A percentile compares a stretch with the other conserved stretches of the same genome.
Conservation (phyloP, 2,329 filamentous ascomycete genomes). For the Dothistroma septosporum region DNA sequence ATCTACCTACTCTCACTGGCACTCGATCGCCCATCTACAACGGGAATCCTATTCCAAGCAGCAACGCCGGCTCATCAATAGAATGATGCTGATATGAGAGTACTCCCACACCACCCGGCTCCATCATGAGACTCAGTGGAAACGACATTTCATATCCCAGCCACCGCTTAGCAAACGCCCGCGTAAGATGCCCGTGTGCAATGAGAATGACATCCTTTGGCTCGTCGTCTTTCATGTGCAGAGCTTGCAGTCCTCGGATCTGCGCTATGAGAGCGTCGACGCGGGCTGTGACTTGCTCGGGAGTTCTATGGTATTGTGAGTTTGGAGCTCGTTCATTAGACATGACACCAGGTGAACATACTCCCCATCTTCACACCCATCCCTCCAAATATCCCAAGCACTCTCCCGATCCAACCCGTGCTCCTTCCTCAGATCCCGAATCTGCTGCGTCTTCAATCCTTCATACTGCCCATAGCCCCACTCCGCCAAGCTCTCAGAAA, state of each 20-base stretch:
- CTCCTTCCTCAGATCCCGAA: slow-evolving; percentile 56
- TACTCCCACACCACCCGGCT: slow-evolving; percentile 78
- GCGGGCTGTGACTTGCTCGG: slow-evolving; percentile 64
- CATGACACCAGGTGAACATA: slow-evolving; percentile 39
- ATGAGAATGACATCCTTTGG: slow-evolving; percentile 68
- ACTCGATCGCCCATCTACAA: slow-evolving; percentile 12
- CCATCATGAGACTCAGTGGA: slow-evolving; percentile 68
- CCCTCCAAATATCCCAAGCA: slow-evolving; percentile 82
- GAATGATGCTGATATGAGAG: slow-evolving; percentile 78
- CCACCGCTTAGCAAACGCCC: slow-evolving; percentile 84
- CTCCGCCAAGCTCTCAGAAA: slow-evolving; percentile 69
- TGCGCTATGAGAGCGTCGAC: slow-evolving; percentile 69
- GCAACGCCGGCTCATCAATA: slow-evolving; percentile 72
- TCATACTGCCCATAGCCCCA: slow-evolving; percentile 83
- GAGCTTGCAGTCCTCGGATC: slow-evolving; percentile 60
- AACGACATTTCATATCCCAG: slow-evolving; percentile 62
- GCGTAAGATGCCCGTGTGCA: slow-evolving; percentile 78
- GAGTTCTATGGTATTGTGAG: slow-evolving; percentile 47
- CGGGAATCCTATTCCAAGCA: slow-evolving; percentile 68
- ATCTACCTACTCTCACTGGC: neutral
- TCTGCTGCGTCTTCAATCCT: slow-evolving; percentile 69
- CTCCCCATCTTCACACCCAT: slow-evolving; percentile 83
- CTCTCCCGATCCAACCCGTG: slow-evolving; percentile 53
- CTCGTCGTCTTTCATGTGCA: slow-evolving; percentile 40
- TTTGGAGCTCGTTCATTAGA: neutral